A percentile compares a stretch with the other conserved stretches of the same genome.
Evolutionary conservation across 495 filamentous ascomycete species (phyloP).

Genomic region (Jackrogersella minutella): DNA sequence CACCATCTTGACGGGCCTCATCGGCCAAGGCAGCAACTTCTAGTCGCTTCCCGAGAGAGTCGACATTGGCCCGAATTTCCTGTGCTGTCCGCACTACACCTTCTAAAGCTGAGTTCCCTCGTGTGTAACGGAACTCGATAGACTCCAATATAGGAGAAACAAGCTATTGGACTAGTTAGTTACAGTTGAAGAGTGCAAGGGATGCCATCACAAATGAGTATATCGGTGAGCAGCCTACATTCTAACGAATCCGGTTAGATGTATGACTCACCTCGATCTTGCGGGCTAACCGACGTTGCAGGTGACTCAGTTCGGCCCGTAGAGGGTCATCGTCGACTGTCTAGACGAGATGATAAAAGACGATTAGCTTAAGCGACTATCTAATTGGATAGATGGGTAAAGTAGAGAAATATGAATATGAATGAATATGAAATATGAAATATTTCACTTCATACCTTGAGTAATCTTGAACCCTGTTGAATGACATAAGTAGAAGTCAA

Average conservation of each 20-base stretch:
- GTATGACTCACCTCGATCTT: constrained; percentile 47
- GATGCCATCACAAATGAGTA: neutral
- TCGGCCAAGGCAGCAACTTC: constrained; percentile 76
- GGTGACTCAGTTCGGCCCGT: constrained; percentile 36
- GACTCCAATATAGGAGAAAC: constrained; percentile 45
- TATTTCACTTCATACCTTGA: constrained; percentile 74
- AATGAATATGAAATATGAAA: neutral
- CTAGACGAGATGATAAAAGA: constrained; percentile 16
- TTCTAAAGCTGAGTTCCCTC: constrained; percentile 94
- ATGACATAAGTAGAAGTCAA: constrained; percentile 89
- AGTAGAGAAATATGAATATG: neutral
- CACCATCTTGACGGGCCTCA: constrained; percentile 57
- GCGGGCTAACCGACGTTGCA: constrained; percentile 42
- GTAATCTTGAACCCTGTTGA: constrained; percentile 77
- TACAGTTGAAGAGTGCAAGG: neutral
- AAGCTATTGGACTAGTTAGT: constrained; percentile 27
- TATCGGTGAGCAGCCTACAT: constrained; percentile 15
- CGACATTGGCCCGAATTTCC: constrained; percentile 85
- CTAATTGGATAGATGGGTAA: too few relatives aligned
- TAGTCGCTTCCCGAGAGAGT: constrained; percentile 80
- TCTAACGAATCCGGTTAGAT: constrained; percentile 1
- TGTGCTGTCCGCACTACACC: constrained; percentile 88
- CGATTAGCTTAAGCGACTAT: constrained; percentile 29
- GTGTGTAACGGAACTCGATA: constrained; percentile 45
- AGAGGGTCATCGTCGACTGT: constrained; percentile 42